phyloP scores from a whole-genome alignment of 495 filamentous ascomycete genomes.

The Trichocladium antarcticum region DNA sequence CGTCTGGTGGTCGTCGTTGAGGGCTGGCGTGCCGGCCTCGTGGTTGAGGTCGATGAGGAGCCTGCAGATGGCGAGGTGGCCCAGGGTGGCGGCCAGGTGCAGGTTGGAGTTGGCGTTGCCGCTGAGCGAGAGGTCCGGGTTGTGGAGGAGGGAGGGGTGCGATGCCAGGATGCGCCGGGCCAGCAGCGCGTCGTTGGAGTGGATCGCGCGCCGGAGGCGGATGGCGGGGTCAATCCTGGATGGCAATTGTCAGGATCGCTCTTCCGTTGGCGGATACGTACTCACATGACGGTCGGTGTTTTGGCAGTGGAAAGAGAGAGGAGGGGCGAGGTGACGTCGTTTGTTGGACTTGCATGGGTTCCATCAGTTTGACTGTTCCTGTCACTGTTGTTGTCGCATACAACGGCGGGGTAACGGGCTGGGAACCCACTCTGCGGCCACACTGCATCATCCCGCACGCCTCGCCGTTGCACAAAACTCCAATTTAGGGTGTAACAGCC shows the following conservation, averaged over 20 bases:
- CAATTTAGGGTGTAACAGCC: no score
- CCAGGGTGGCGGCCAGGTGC: conserved; percentile 60
- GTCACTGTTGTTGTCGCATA: no score
- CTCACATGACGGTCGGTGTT: background rate
- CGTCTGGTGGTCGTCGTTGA: conserved; percentile 62
- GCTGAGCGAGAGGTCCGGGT: conserved; percentile 50
- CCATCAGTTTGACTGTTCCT: no score
- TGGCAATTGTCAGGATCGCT: background rate
- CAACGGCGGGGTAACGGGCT: no score
- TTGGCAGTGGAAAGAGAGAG: background rate
- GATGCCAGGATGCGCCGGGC: conserved; percentile 61
- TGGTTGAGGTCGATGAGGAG: conserved; percentile 45
- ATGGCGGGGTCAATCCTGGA: conserved; percentile 54
- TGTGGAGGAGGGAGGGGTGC: conserved; percentile 55
- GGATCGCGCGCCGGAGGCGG: conserved; percentile 62
- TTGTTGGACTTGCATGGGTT: no score
- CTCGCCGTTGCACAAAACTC: no score
- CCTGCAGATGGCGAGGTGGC: conserved; percentile 50
- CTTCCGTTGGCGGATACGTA: no score
- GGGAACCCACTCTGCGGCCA: no score
- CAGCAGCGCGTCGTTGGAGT: conserved; percentile 56
- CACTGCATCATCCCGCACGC: no score
- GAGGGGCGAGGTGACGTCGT: background rate
- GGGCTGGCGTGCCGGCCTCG: conserved; percentile 47
- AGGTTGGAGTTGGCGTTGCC: conserved; percentile 59